These are phyloP conservation scores for Ophiostoma populinum DNA, from an alignment of 2,329 filamentous ascomycete species.

Conservation along the genomic window DNA sequence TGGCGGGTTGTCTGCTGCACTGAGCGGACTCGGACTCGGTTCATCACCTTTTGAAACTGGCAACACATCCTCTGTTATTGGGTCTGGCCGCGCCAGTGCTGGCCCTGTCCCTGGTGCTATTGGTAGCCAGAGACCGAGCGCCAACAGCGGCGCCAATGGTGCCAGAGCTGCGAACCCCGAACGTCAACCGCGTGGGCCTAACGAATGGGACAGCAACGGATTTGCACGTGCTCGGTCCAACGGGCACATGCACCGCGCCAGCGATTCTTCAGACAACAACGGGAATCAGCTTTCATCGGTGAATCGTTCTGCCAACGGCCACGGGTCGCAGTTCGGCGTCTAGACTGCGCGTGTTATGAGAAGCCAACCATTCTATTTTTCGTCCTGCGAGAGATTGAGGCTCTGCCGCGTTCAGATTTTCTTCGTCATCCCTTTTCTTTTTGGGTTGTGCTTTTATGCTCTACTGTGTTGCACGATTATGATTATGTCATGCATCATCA, in stretches of 20 bases:
- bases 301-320: neutral
- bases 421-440: neutral
- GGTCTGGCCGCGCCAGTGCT: neutral
- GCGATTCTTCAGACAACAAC: slow-evolving; percentile 24
- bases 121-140: slow-evolving; percentile 43
- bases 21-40: slow-evolving; percentile 34
- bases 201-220: slow-evolving; percentile 38
- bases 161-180: slow-evolving; percentile 32
- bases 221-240: slow-evolving; percentile 39
- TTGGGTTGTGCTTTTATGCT: neutral
- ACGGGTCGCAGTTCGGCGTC: too few relatives aligned
- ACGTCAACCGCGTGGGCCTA: slow-evolving; percentile 45
- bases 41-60: slow-evolving; percentile 23
- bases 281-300: too few relatives aligned
- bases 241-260: slow-evolving; percentile 44
- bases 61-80: neutral
- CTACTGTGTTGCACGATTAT: slow-evolving; percentile 1
- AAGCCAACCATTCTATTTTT: neutral
- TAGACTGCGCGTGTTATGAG: too few relatives aligned
- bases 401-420: too few relatives aligned
- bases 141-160: slow-evolving; percentile 16
- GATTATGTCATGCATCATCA: slow-evolving; percentile 2
- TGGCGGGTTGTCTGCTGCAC: slow-evolving; percentile 26
- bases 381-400: neutral
- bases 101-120: slow-evolving; percentile 34